These are phyloP conservation scores for Dacryopinax primogenitus DNA, from an alignment of 768 basidiomycete species.

Conservation along the genomic window DNA sequence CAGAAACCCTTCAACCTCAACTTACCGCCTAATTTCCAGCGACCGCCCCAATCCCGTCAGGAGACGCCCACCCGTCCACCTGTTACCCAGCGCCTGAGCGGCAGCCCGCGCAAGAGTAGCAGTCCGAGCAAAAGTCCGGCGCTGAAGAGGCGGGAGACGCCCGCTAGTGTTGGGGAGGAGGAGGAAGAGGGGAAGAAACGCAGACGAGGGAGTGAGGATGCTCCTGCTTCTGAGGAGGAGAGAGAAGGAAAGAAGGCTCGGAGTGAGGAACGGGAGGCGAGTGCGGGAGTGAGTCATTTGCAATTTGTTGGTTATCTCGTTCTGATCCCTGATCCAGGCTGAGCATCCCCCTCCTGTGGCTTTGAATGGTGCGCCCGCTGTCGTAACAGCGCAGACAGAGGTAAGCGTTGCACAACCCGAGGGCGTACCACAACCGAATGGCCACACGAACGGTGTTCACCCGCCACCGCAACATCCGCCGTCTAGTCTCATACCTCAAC, in stretches of 20 bases:
- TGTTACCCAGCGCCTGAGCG: neutral
- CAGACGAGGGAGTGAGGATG: constrained; percentile 54
- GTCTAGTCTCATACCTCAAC: neutral
- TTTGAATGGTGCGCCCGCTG: constrained; percentile 30
- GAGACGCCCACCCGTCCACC: neutral
- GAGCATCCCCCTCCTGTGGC: constrained; percentile 34
- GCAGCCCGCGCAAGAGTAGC: neutral
- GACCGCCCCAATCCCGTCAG: neutral
- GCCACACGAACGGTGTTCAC: neutral
- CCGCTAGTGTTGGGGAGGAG: neutral
- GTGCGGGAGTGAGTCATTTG: neutral
- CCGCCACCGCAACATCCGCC: neutral
- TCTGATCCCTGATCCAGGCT: constrained; percentile 9
- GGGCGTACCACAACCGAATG: neutral
- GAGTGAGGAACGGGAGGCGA: constrained; percentile 2
- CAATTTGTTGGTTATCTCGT: neutral
- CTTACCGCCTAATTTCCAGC: neutral
- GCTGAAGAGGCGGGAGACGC: neutral
- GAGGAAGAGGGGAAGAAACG: constrained; percentile 58
- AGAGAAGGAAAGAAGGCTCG: constrained; percentile 9
- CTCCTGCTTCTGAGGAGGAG: constrained; percentile 9
- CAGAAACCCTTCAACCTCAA: neutral
- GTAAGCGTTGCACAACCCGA: constrained; percentile 17
- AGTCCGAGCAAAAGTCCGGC: neutral
- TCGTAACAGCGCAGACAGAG: constrained; percentile 21